phyloP scores from a whole-genome alignment of 2,329 filamentous ascomycete genomes.

The Aspergillus sp. region DNA sequence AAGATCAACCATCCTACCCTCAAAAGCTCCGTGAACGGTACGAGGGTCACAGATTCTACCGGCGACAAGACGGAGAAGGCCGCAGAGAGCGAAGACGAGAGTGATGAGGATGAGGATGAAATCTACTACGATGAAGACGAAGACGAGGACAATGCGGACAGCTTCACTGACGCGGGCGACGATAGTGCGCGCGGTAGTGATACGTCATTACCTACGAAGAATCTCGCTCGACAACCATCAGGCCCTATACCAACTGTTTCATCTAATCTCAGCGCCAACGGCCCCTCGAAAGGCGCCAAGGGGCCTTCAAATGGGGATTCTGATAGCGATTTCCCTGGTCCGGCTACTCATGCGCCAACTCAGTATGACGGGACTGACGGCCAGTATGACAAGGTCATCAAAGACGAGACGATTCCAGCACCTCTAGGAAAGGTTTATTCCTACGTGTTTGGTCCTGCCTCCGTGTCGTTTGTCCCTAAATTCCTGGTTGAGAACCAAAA shows the following conservation, averaged over 20 bases:
- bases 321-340: slow-evolving; percentile 75
- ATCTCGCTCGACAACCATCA: slow-evolving; percentile 73
- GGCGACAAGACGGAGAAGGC: slow-evolving; percentile 90
- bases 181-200: slow-evolving; percentile 62
- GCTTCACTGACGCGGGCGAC: slow-evolving; percentile 60
- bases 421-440: slow-evolving; percentile 91
- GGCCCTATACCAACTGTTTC: slow-evolving; percentile 44
- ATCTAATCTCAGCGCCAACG: slow-evolving; percentile 41
- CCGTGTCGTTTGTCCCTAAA: slow-evolving; percentile 79
- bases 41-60: slow-evolving; percentile 75
- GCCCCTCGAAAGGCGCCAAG: slow-evolving; percentile 55
- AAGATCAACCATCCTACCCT: slow-evolving; percentile 92
- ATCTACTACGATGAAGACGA: slow-evolving; percentile 59
- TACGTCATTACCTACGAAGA: slow-evolving; percentile 51
- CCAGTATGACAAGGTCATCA: slow-evolving; percentile 84
- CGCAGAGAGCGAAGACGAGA: slow-evolving; percentile 71
- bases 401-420: slow-evolving; percentile 83
- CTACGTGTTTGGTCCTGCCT: slow-evolving; percentile 81
- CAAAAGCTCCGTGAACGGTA: slow-evolving; percentile 88
- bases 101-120: slow-evolving; percentile 71
- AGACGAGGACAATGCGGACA: slow-evolving; percentile 61
- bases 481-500: slow-evolving; percentile 89
- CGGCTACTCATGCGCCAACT: slow-evolving; percentile 78
- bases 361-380: slow-evolving; percentile 78
- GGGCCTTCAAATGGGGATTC: slow-evolving; percentile 39